A percentile compares a stretch with the other conserved stretches of the same genome.
phyloP scores from a whole-genome alignment of 2,329 filamentous ascomycete species.

The Pestalotiopsis sp. region DNA sequence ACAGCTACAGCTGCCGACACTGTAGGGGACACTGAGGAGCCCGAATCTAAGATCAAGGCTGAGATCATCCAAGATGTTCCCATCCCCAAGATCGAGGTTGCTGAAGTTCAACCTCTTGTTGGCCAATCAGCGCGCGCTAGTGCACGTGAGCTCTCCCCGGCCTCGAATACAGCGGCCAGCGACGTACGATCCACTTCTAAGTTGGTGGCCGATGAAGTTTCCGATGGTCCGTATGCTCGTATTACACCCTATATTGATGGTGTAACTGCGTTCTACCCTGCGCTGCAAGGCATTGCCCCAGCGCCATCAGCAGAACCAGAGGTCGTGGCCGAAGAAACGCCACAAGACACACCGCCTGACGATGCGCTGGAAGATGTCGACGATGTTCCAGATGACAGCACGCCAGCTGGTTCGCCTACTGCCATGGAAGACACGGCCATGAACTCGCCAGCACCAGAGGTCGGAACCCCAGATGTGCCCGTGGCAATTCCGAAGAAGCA shows the following conservation, averaged over 20 bases:
- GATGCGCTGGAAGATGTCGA: constrained; percentile 26
- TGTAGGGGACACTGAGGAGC: not conserved
- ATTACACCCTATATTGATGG: constrained; percentile 33
- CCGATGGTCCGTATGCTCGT: constrained; percentile 22
- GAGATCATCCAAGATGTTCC: not conserved
- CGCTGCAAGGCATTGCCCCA: constrained; percentile 16
- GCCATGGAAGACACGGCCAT: constrained; percentile 33
- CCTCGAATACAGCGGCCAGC: not conserved
- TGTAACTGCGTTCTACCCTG: constrained; percentile 26
- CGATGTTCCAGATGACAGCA: constrained; percentile 31
- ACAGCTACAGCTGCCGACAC: not conserved
- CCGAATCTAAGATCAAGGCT: not conserved
- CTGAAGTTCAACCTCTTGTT: not conserved
- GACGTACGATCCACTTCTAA: not conserved
- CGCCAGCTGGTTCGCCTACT: constrained; percentile 32
- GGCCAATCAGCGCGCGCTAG: not conserved
- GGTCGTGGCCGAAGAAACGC: constrained; percentile 21
- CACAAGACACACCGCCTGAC: constrained; percentile 21
- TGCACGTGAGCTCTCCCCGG: not conserved
- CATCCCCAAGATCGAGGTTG: constrained; percentile 13
- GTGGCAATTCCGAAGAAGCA: constrained; percentile 26
- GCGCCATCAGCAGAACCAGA: constrained; percentile 18
- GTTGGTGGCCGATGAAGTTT: constrained; percentile 8
- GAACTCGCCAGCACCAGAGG: constrained; percentile 38
- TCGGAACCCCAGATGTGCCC: constrained; percentile 18